A percentile compares a stretch with the other conserved stretches of the same genome.
Evolutionary conservation across 192 early-diverging fungal genomes (phyloP).

Genomic region (Coemansia asiatica): DNA sequence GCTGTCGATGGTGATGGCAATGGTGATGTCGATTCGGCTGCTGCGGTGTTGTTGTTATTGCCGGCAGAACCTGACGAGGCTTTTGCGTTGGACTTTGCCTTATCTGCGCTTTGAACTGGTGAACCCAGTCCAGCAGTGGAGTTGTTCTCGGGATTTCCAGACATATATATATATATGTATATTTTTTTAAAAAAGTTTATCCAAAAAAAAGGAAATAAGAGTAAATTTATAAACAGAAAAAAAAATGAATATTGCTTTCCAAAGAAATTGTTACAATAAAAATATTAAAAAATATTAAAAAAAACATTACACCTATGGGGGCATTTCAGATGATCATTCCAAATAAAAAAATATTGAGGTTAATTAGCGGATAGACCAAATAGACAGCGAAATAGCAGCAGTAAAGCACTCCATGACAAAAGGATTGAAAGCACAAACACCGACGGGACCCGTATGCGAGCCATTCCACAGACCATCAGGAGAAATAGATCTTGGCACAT

Average conservation of each 20-base stretch:
- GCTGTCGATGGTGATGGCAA: background rate
- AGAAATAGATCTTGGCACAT: background rate
- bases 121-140: conserved; percentile 3
- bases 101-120: conserved; percentile 8
- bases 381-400: conserved; percentile 29
- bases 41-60: background rate
- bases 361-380: conserved; percentile 25
- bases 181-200: conserved; percentile 1
- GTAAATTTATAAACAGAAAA: background rate
- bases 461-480: conserved; percentile 32
- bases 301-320: background rate
- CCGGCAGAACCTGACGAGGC: background rate
- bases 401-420: conserved; percentile 37
- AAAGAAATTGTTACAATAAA: background rate
- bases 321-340: background rate
- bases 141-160: conserved; percentile 6
- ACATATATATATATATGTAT: no score
- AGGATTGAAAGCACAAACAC: conserved; percentile 46
- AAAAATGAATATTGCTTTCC: background rate
- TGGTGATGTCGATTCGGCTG: no score
- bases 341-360: background rate
- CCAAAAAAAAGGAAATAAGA: conserved; percentile 3
- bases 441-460: conserved; percentile 30
- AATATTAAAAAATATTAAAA: background rate
- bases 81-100: conserved; percentile 15